A percentile compares a stretch with the other conserved stretches of the same genome.
Evolutionary conservation across 768 basidiomycete species (phyloP).

Genomic region (Suillus cothurnatus): DNA sequence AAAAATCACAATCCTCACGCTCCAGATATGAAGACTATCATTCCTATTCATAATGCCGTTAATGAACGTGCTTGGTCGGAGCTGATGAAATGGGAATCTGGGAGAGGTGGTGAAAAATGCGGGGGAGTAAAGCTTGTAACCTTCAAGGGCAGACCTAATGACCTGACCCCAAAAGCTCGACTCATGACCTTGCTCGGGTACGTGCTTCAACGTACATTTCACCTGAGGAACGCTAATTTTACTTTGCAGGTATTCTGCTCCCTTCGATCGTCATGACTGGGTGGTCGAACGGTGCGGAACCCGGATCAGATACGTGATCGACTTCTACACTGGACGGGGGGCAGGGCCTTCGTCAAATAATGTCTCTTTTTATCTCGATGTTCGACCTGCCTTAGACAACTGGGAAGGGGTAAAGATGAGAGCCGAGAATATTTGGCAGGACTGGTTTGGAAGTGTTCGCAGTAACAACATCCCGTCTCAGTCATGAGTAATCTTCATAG

Average conservation of each 20-base stretch:
- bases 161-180: constrained; percentile 79
- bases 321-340: constrained; percentile 90
- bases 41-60: constrained; percentile 98
- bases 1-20: constrained; percentile 90
- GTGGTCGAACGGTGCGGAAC: constrained; percentile 90
- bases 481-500: constrained; percentile 4
- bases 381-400: constrained; percentile 89
- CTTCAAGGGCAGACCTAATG: constrained; percentile 87
- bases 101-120: constrained; percentile 80
- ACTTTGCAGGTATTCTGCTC: constrained; percentile 75
- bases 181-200: constrained; percentile 87
- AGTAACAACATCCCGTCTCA: constrained; percentile 22
- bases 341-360: constrained; percentile 47
- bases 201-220: constrained; percentile 23
- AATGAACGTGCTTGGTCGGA: constrained; percentile 93
- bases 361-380: constrained; percentile 91
- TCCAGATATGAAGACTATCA: constrained; percentile 92
- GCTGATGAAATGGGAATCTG: constrained; percentile 80
- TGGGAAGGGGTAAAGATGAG: constrained; percentile 95
- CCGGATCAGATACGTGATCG: constrained; percentile 91
- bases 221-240: not conserved
- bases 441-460: constrained; percentile 31
- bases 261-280: constrained; percentile 99
- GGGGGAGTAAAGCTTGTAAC: constrained; percentile 81
- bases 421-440: constrained; percentile 54